Base-by-base conservation (phyloP, 2,329 filamentous ascomycete species). In the Capronia coronata region DNA sequence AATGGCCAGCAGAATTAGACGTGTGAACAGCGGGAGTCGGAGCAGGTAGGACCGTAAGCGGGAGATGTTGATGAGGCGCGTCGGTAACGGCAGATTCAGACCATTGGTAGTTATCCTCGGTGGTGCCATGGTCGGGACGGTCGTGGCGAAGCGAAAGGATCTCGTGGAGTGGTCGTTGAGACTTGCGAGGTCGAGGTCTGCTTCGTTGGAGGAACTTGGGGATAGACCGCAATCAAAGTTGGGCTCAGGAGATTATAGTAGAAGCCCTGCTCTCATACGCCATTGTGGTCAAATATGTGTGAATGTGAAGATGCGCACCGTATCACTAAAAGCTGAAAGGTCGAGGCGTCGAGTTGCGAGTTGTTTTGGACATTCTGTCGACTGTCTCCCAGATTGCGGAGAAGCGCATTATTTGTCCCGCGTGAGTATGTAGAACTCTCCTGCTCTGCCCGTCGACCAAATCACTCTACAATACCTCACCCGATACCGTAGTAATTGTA, bases 21-120 rank as follows among this genome's bases (percentile, higher is more conserved):
- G 81, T 21, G 93, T 96, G 65, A 93, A 89, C 1, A 97, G 75
- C 29, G 93, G 91, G n/a, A 97, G 75, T 42, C 89, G 83, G 52
- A 87, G 75, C 58, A 94, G 63, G 66, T 94, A 96, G 7, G 86
- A 87, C 58, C 87, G 84, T 61, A 89, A 76, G 59, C 87, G 82
- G 54, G 77, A 68, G 25, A 84, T 80, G 68, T 83, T 90, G 68
- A 94, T 83, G 19, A 55, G 43, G 11, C 54, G 45, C 3, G 56
- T 47, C 6, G 51, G 53, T 18, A 58, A 14, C 27, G 56, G 48
- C 10, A 58, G 38, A 14, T 25, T 23, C n/a, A 25, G 44, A 22
- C 42, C 49, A 32, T 52, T 55, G 18, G 46, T 55, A 30, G 43
- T 46, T 38, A 55, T 55, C 43, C 55, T 44, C 6, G 50, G 49